phyloP scores from a whole-genome alignment of 2,329 filamentous ascomycete species.

The Ophiobolus disseminans region DNA sequence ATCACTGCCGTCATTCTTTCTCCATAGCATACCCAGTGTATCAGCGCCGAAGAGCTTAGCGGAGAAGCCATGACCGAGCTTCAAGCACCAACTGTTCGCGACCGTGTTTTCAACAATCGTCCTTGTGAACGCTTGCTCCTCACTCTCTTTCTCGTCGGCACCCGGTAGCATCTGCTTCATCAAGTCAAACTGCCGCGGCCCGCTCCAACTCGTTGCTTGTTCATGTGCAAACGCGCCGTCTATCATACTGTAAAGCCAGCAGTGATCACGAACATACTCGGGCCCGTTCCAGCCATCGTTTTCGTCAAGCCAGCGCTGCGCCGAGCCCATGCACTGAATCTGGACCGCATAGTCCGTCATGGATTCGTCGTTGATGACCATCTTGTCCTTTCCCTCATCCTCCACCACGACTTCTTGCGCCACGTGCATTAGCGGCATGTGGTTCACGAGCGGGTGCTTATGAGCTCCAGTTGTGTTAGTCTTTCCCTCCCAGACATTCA shows the following conservation, averaged over 20 bases:
- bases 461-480: slow-evolving; percentile 51
- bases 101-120: slow-evolving; percentile 61
- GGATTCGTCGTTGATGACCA: slow-evolving; percentile 50
- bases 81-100: slow-evolving; percentile 61
- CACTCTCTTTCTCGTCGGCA: slow-evolving; percentile 50
- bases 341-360: slow-evolving; percentile 66
- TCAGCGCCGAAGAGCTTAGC: slow-evolving; percentile 55
- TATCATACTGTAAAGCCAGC: slow-evolving; percentile 33
- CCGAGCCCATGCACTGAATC: slow-evolving; percentile 60
- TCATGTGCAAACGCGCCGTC: slow-evolving; percentile 46
- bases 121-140: slow-evolving; percentile 57
- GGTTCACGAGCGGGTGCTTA: slow-evolving; percentile 60
- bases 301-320: slow-evolving; percentile 60
- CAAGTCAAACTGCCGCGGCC: slow-evolving; percentile 58
- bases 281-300: slow-evolving; percentile 63
- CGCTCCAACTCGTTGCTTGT: slow-evolving; percentile 60
- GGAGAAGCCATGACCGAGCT: slow-evolving; percentile 63
- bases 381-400: slow-evolving; percentile 47
- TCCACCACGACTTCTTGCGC: slow-evolving; percentile 25
- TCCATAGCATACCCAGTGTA: slow-evolving; percentile 63
- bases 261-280: slow-evolving; percentile 53
- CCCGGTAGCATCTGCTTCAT: slow-evolving; percentile 55
- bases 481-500: slow-evolving; percentile 59
- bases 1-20: slow-evolving; percentile 58
- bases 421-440: slow-evolving; percentile 56